phyloP scores from a whole-genome alignment of 1,284 basidiomycete species.

The Rhizoctonia solani region DNA sequence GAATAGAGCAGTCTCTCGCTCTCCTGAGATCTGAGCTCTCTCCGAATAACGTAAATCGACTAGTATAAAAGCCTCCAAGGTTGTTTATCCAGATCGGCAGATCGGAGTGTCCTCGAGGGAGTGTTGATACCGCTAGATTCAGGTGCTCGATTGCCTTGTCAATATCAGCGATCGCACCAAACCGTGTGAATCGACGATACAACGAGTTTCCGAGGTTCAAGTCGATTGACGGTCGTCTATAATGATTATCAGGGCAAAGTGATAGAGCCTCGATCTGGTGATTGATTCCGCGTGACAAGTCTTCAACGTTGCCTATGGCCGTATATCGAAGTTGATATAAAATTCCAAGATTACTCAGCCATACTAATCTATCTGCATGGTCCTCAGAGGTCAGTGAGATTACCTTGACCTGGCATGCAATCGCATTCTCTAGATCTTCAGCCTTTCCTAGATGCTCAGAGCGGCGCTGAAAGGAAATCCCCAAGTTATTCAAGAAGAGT shows the following conservation, averaged over 20 bases:
- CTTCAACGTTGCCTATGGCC: neutral
- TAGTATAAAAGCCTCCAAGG: neutral
- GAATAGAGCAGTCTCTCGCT: too few relatives aligned
- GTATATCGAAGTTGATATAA: neutral
- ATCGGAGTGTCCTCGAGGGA: neutral
- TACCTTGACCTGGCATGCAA: neutral
- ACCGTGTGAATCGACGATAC: neutral
- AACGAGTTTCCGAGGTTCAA: neutral
- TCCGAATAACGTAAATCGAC: neutral
- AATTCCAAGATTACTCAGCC: neutral
- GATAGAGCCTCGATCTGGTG: neutral
- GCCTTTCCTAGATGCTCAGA: neutral
- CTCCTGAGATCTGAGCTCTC: neutral
- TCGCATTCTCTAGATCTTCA: neutral
- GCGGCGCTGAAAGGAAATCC: neutral
- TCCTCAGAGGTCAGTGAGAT: neutral
- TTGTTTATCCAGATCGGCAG: neutral
- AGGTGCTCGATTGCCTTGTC: neutral
- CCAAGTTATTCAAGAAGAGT: neutral
- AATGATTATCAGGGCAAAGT: neutral
- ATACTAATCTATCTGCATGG: neutral
- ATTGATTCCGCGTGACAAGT: neutral
- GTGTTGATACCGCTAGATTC: neutral
- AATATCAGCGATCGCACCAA: neutral
- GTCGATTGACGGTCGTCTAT: neutral